phyloP scores from a whole-genome alignment of 176 grass and related monocot species.

The Phragmites australis region DNA sequence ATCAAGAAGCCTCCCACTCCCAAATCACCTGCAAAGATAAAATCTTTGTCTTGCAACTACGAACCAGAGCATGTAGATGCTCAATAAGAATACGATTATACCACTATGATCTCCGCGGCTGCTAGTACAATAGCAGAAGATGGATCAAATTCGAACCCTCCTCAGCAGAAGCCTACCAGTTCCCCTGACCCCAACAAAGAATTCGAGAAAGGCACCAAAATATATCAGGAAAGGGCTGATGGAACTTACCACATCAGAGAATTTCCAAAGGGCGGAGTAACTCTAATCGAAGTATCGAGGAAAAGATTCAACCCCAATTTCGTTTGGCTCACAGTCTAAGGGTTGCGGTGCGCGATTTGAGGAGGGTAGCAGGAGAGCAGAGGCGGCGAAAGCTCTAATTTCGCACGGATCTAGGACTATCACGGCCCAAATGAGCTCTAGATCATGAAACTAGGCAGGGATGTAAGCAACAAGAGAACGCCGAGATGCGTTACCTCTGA shows the following conservation, averaged over 20 bases:
- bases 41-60: background rate
- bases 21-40: background rate
- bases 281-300: background rate
- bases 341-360: conserved; percentile 1
- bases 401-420: conserved; percentile 30
- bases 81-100: background rate
- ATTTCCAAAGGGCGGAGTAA: background rate
- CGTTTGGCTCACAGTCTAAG: background rate
- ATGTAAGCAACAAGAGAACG: background rate
- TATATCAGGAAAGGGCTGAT: background rate
- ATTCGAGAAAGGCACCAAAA: background rate
- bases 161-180: background rate
- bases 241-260: conserved; percentile 21
- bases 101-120: background rate
- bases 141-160: background rate
- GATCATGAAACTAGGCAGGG: background rate
- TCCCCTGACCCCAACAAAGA: background rate
- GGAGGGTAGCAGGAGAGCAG: background rate
- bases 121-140: background rate
- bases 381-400: background rate
- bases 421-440: background rate
- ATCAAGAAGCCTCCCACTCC: background rate
- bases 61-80: background rate
- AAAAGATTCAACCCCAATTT: background rate
- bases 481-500: background rate